Evolutionary conservation across 1,284 basidiomycete genomes (phyloP).

Genomic region (Leucoagaricus sp.): DNA sequence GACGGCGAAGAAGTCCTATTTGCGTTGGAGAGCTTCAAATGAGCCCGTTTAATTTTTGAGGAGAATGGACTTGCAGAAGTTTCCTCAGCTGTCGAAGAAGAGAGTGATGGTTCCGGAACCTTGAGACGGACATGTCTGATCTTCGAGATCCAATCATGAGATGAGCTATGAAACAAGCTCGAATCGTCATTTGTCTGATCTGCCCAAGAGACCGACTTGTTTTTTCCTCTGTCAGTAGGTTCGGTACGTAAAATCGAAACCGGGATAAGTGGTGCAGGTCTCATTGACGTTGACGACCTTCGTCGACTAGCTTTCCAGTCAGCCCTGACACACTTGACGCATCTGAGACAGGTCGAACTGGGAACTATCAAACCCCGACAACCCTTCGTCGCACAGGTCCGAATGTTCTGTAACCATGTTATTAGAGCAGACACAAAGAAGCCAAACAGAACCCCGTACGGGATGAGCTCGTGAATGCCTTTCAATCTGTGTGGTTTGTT

Average conservation of each 20-base stretch:
- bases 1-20: neutral
- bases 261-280: neutral
- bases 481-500: too few relatives aligned
- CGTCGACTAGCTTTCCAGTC: slow-evolving; percentile 18
- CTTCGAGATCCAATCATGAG: slow-evolving; percentile 6
- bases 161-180: too few relatives aligned
- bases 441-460: neutral
- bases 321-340: slow-evolving; percentile 20
- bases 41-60: neutral
- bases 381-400: slow-evolving; percentile 15
- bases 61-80: too few relatives aligned
- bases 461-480: neutral
- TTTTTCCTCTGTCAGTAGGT: slow-evolving; percentile 13
- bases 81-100: neutral
- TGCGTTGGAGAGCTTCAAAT: neutral
- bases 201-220: slow-evolving; percentile 23
- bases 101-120: slow-evolving; percentile 1
- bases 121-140: slow-evolving; percentile 12
- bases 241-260: slow-evolving; percentile 1
- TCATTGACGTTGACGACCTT: neutral
- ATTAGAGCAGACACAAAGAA: neutral
- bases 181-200: too few relatives aligned
- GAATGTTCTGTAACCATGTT: neutral
- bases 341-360: slow-evolving; percentile 18
- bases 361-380: slow-evolving; percentile 16